These are phyloP conservation scores for Dendrostoma leiphaemia DNA, from an alignment of 2,329 filamentous ascomycete genomes.

Conservation along the genomic window DNA sequence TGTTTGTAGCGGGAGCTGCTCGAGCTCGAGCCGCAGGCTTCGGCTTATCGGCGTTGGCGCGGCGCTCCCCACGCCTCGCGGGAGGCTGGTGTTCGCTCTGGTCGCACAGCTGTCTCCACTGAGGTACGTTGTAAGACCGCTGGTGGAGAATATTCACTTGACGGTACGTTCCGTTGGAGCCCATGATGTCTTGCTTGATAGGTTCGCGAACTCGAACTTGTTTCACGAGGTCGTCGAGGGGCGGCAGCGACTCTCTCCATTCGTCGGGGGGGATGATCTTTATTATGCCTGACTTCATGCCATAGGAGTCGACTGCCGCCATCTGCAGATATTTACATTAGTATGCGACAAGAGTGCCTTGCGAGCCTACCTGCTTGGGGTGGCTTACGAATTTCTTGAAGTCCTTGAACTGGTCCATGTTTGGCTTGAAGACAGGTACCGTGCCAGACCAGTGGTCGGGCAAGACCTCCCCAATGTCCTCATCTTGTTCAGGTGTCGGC, in stretches of 20 bases:
- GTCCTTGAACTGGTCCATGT: constrained; percentile 90
- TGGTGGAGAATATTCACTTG: constrained; percentile 97
- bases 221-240: constrained; percentile 83
- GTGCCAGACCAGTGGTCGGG: constrained; percentile 90
- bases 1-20: constrained; percentile 26
- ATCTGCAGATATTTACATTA: constrained; percentile 45
- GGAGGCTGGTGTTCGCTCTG: constrained; percentile 96
- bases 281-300: constrained; percentile 96
- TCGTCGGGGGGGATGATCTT: constrained; percentile 92
- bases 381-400: constrained; percentile 79
- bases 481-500: constrained; percentile 25
- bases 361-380: background rate
- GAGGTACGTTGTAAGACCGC: constrained; percentile 91
- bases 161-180: constrained; percentile 90
- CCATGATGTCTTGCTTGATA: constrained; percentile 97
- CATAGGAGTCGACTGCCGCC: constrained; percentile 85
- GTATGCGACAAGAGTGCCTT: constrained; percentile 14
- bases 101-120: constrained; percentile 92
- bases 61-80: constrained; percentile 79
- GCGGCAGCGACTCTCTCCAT: constrained; percentile 81
- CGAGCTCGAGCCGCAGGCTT: constrained; percentile 41
- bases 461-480: constrained; percentile 71
- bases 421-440: constrained; percentile 92
- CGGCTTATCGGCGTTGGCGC: constrained; percentile 56
- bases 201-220: constrained; percentile 92